Base-by-base conservation (phyloP, 768 basidiomycete species). In the Phanerodontia chrysosporium region DNA sequence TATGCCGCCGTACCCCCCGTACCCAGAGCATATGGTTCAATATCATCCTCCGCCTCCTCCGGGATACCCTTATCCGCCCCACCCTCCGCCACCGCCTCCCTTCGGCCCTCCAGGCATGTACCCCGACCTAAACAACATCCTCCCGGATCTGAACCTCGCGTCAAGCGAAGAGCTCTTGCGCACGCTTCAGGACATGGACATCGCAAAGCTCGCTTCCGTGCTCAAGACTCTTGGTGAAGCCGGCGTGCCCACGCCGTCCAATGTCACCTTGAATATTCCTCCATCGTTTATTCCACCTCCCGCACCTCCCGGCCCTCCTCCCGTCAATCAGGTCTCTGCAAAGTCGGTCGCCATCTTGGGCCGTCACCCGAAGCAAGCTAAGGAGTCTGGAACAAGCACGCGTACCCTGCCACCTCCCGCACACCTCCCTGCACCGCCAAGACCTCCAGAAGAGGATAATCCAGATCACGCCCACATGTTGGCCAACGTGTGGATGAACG, bases 401-500 rank as follows among this genome's bases (percentile, higher is more conserved):
- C 53, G 48, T 36, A 45, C 35, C 10, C 58, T 57, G 6, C 59
- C 60, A 1, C 57, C 45, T 45, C 58, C 49, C 44, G 16, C 58
- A 0, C 59, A 61, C 12, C 55, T 57, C 10, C 55, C 64, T 24
- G 44, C 58, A 6, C 39, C 16, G 39, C 52, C 52, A 18, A 35
- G 62, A 55, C 35, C 72, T 3, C 69, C 69, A 57, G 78, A 77
- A 35, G 71, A 77, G 45, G 72, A 67, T 5, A 80, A 78, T 62
- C 69, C 79, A 12, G 82, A 82, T 39, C 89, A 90, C 67, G 84
- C 87, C 0, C 74, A 84, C 58, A 68, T 90, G 62, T 80, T 93
- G 28, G 84, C 89, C 1, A 91, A 82, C 49, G 92, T 87, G 67
- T 93, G 91, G 91, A 75, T 92, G 72, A 84, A 80, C 58, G 78